Conservation (phyloP, 345 rosid genomes). For the Salix purpurea region DNA sequence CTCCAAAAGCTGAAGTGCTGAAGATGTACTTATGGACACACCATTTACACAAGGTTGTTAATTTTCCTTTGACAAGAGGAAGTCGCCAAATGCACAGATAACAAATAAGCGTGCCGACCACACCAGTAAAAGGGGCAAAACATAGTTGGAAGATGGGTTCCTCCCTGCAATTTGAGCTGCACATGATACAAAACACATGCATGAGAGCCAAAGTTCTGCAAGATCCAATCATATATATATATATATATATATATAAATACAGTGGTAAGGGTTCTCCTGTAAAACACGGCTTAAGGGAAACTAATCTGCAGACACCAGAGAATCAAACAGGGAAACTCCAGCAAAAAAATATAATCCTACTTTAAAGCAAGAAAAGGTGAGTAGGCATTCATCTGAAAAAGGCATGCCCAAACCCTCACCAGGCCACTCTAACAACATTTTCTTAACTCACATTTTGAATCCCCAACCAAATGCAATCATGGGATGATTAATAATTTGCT, state of each 20-base stretch:
- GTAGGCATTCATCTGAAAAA: neutral
- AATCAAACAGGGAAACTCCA: neutral
- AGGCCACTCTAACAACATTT: too few species aligned
- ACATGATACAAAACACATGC: neutral
- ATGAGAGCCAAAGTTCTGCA: neutral
- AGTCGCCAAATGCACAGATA: neutral
- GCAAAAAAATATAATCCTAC: too few species aligned
- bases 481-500: neutral
- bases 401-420: too few species aligned
- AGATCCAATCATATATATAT: too few species aligned
- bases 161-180: neutral
- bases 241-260: too few species aligned
- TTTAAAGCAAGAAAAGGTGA: neutral
- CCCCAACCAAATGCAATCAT: neutral
- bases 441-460: neutral
- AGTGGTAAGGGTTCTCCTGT: neutral
- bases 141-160: too few species aligned
- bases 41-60: neutral
- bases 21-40: neutral
- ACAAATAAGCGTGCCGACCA: neutral
- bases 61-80: neutral
- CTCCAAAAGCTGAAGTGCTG: neutral
- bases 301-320: neutral
- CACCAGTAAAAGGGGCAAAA: too few species aligned
- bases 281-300: neutral